Percentiles rank a stretch among this genome's conserved stretches.
phyloP scores from a whole-genome alignment of 2,329 filamentous ascomycete species.

The Westerdykella ornata region DNA sequence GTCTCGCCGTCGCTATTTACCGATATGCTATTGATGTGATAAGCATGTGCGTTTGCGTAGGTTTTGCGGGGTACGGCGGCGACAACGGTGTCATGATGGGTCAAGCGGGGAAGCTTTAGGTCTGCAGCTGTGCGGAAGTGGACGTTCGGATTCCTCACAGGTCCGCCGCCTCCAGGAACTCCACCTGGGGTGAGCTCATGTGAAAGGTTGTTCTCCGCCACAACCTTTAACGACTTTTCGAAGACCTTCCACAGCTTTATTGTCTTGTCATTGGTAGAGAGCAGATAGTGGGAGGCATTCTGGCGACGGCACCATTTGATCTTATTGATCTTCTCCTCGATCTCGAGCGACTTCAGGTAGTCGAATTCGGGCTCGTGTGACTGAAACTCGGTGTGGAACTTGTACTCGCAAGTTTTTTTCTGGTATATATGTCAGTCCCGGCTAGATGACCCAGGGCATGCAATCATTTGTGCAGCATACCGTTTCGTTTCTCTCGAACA shows the following conservation, averaged over 20 bases:
- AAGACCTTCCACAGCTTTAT: conserved; percentile 99
- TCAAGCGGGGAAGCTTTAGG: conserved; percentile 89
- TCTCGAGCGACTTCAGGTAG: conserved; percentile 97
- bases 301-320: conserved; percentile 99
- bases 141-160: conserved; percentile 63
- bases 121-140: conserved; percentile 75
- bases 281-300: conserved; percentile 95
- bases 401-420: conserved; percentile 99
- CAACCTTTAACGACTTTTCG: conserved; percentile 97
- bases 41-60: conserved; percentile 96
- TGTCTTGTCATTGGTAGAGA: conserved; percentile 99
- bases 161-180: conserved; percentile 66
- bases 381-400: conserved; percentile 99
- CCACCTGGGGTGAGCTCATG: conserved; percentile 79
- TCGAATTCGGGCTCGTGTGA: conserved; percentile 99
- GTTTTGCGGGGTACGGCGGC: conserved; percentile 92
- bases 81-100: conserved; percentile 96
- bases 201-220: conserved; percentile 97
- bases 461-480: conserved; percentile 47
- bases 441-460: not conserved
- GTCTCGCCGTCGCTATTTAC: conserved; percentile 99
- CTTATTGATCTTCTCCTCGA: conserved; percentile 99
- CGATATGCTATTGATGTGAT: conserved; percentile 99
- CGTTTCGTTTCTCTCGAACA: conserved; percentile 93
- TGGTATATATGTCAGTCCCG: conserved; percentile 35